Evolutionary conservation across 805 yeast genomes (phyloP).

Genomic region (Sugiyamaella mastotermitis): DNA sequence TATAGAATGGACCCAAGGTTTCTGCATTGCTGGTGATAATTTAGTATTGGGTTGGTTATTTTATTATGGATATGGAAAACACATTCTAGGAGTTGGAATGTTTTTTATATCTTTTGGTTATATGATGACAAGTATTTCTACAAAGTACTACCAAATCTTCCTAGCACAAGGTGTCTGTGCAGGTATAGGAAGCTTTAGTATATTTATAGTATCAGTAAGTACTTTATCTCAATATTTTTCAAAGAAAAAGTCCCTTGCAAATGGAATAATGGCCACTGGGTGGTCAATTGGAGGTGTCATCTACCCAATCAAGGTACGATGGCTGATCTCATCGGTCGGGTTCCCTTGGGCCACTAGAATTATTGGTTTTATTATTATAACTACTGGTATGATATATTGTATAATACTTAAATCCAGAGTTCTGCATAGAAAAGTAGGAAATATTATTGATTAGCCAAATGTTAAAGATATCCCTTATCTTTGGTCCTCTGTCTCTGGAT

Average conservation of each 20-base stretch:
- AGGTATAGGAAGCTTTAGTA: constrained; percentile 39
- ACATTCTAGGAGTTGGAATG: constrained; percentile 20
- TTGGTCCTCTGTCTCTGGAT: constrained; percentile 15
- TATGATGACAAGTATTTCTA: constrained; percentile 32
- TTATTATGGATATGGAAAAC: constrained; percentile 22
- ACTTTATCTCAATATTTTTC: constrained; percentile 42
- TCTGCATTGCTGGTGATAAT: constrained; percentile 17
- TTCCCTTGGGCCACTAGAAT: constrained; percentile 43
- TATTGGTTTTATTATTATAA: constrained; percentile 33
- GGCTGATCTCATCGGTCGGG: constrained; percentile 33
- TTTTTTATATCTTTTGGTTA: constrained; percentile 23
- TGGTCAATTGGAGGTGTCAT: constrained; percentile 44
- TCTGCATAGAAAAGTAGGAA: no score
- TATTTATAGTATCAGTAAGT: constrained; percentile 41
- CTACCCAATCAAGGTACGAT: constrained; percentile 40
- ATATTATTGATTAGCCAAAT: no score
- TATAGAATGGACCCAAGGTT: constrained; percentile 22
- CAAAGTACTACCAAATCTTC: constrained; percentile 44
- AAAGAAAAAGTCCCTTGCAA: constrained; percentile 38
- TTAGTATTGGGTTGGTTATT: constrained; percentile 23
- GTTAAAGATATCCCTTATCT: constrained; percentile 11
- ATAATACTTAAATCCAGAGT: constrained; percentile 17
- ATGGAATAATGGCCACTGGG: constrained; percentile 43
- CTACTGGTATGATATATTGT: constrained; percentile 27
- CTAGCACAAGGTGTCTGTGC: constrained; percentile 46